These are phyloP conservation scores for Tuber magnatum DNA, from an alignment of 495 filamentous ascomycete genomes.

Conservation along the genomic window DNA sequence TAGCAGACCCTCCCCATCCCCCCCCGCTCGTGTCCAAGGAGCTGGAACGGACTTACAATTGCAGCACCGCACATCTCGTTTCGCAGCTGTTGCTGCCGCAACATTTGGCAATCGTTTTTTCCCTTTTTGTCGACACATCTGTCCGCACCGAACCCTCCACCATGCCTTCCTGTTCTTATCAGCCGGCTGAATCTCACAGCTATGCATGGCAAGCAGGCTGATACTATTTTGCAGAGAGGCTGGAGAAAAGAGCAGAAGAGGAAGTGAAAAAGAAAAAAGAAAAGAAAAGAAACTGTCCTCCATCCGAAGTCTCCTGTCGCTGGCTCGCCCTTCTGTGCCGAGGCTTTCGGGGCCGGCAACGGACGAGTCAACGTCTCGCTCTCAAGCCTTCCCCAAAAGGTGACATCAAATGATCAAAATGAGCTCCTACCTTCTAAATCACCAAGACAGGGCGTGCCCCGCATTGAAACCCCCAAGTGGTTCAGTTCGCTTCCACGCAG, in stretches of 20 bases:
- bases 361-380: not conserved
- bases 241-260: not conserved
- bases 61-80: conserved; percentile 24
- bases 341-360: not conserved
- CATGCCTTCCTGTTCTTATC: conserved; percentile 15
- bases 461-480: not conserved
- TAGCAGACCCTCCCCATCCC: conserved; percentile 28
- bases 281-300: not conserved
- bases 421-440: not conserved
- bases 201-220: conserved; percentile 10
- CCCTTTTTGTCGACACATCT: conserved; percentile 15
- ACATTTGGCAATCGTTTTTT: conserved; percentile 29
- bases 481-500: conserved; percentile 26
- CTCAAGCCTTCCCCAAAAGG: conserved; percentile 12
- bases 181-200: conserved; percentile 25
- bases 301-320: not conserved
- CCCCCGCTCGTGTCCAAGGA: conserved; percentile 36
- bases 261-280: not conserved
- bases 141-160: conserved; percentile 10
- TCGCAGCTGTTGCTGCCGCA: conserved; percentile 33
- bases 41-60: conserved; percentile 35
- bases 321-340: not conserved
- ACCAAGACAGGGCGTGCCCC: not conserved
- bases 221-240: conserved; percentile 20
- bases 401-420: conserved; percentile 23